Base-by-base conservation (phyloP, 2,329 filamentous ascomycete species). In the Microthyrium microscopicum region DNA sequence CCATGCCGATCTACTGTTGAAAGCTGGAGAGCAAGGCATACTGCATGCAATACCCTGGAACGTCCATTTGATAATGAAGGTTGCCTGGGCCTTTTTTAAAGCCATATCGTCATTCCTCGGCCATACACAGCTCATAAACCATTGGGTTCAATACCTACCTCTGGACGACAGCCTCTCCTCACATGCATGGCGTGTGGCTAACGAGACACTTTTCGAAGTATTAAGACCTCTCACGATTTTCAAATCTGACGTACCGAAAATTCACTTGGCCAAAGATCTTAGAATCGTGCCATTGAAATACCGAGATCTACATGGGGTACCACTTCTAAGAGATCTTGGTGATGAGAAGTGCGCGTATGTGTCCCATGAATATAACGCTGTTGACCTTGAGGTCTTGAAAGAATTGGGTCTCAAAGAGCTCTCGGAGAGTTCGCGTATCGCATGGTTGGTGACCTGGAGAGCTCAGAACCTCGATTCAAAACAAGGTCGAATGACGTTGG, bases 231-330 rank as follows among this genome's bases (percentile, higher is more conserved):
- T n/a, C n/a, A n/a, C n/a, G n/a, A n/a, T n/a, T n/a, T n/a, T n/a
- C n/a, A n/a, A n/a, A n/a, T n/a, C n/a, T n/a, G n/a, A n/a, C n/a
- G n/a, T n/a, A n/a, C n/a, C n/a, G n/a, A n/a, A n/a, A 5, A 18
- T 36, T 5, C 26, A 13, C 5, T 9, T 6, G n/a, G 22, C 31
- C 12, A 3, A 12, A 6, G 16, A 58, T 47, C 66, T 68, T 26
- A 42, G 66, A 2, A 60, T 68, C 12, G 13, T 38, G 4, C 6
- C n/a, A 12, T 5, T 11, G 3, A 15, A 18, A 15, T 22, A 16
- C 25, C 20, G 13, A 31, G 35, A 37, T 26, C 20, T 20, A n/a
- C 16, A 15, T 9, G 27, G 36, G 5, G 20, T 21, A 25, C 36
- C 32, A 5, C 22, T 39, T 24, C 18, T 38, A 11, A 7, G n/a